Base-by-base conservation (phyloP, 1,284 basidiomycete genomes). In the Stereum hirsutum region DNA sequence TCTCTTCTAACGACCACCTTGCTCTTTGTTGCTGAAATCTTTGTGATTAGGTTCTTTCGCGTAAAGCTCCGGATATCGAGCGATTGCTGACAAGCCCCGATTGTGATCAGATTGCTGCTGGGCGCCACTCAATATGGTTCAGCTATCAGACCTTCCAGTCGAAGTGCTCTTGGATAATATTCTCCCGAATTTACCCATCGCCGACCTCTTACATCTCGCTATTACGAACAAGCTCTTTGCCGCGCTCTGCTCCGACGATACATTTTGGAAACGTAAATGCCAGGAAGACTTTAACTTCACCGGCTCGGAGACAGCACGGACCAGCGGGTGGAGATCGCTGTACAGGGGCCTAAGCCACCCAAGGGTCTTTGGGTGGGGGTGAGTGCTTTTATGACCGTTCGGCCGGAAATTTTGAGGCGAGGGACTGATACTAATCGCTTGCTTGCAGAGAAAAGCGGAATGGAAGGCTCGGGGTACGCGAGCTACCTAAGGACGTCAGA, bases 281-380 rank as follows among this genome's bases (percentile, higher is more conserved):
- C 58, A 72, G 28, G 56, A 61, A n/a, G 89, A 93, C 57, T 92
- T 81, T 66, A 85, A 89, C 55, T 90, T 89, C 55, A 70, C 77
- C 11, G 75, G 76, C 4, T 66, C 71, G 31, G 71, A 68, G 23
- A 88, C 81, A 0, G 86, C 86, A 14, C 68, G 87, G 19, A 78
- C 69, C 15, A 76, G 65, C 39, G 89, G 88, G 40, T 91, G 80
- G 76, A 83, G 82, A 61, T 74, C 80, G 51, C 78, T 93, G 27
- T 93, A 91, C 63, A 70, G 70, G 40, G 81, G 87, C 3, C 60
- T 93, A 36, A 62, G 59, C 25, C 58, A 54, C 59, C 78, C 72
- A 48, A 74, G 62, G 54, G 67, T 83, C 1, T 91, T 78, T 55
- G 80, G 89, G 15, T 93, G 89, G 89, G 89, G 89, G 78, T 88